phyloP scores from a whole-genome alignment of 495 filamentous ascomycete genomes.

The Terfezia boudieri region DNA sequence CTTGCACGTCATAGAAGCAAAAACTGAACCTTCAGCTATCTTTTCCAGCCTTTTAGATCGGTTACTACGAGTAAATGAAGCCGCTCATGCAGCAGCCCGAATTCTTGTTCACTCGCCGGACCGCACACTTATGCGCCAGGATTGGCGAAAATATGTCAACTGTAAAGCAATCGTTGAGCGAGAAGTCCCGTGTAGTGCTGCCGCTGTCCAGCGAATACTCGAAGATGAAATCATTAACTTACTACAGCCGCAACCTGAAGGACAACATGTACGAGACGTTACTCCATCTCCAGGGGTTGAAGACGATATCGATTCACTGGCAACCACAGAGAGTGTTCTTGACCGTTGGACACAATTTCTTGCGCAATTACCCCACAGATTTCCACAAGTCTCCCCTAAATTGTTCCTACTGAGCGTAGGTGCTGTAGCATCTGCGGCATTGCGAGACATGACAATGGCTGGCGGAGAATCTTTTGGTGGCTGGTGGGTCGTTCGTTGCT shows the following conservation, averaged over 20 bases:
- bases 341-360: constrained; percentile 77
- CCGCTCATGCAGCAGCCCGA: constrained; percentile 64
- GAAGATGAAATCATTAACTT: constrained; percentile 19
- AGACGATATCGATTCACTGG: constrained; percentile 7
- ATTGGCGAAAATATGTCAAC: constrained; percentile 53
- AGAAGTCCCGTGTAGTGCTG: constrained; percentile 19
- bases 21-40: constrained; percentile 66
- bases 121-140: constrained; percentile 76
- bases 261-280: constrained; percentile 15
- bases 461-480: constrained; percentile 71
- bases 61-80: constrained; percentile 70
- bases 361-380: constrained; percentile 45
- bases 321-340: constrained; percentile 38
- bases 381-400: constrained; percentile 42
- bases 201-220: constrained; percentile 23
- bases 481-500: constrained; percentile 98
- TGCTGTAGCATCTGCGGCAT: constrained; percentile 40
- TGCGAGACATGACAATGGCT: constrained; percentile 61
- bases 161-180: constrained; percentile 40
- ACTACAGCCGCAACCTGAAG: constrained; percentile 21
- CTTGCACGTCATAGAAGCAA: constrained; percentile 59
- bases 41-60: constrained; percentile 71
- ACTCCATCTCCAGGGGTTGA: constrained; percentile 19
- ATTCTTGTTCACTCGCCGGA: constrained; percentile 50
- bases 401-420: constrained; percentile 50